A percentile compares a stretch with the other conserved stretches of the same genome.
phyloP scores from a whole-genome alignment of 2,329 filamentous ascomycete genomes.

The Aschersonia sp. region DNA sequence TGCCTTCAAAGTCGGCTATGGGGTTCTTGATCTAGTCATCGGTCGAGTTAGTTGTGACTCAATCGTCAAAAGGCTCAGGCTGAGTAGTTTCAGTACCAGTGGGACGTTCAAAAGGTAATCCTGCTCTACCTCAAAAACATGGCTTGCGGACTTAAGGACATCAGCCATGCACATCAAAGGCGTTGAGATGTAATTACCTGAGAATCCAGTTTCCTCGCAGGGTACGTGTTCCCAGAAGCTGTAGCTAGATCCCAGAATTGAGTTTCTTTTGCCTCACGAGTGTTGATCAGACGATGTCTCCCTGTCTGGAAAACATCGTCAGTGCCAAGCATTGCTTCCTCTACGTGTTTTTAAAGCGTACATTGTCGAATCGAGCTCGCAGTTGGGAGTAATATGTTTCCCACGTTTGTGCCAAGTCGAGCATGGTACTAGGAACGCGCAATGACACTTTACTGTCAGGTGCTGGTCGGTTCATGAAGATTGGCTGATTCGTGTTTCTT shows the following conservation, averaged over 20 bases:
- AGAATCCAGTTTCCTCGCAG: background rate
- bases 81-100: too few relatives aligned
- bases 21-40: slow-evolving; percentile 7
- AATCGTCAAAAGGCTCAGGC: too few relatives aligned
- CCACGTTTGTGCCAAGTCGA: background rate
- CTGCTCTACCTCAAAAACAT: slow-evolving; percentile 2
- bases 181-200: background rate
- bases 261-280: background rate
- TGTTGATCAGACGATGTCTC: background rate
- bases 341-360: background rate
- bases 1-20: slow-evolving; percentile 5
- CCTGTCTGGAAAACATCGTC: background rate
- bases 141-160: slow-evolving; percentile 1
- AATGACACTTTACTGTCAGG: background rate
- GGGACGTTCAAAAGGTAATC: slow-evolving; percentile 2
- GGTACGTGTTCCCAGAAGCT: background rate
- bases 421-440: slow-evolving; percentile 1
- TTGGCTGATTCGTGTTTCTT: slow-evolving; percentile 6
- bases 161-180: slow-evolving; percentile 2
- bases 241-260: background rate
- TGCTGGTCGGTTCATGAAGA: slow-evolving; percentile 2
- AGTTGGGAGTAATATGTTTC: slow-evolving; percentile 2
- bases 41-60: too few relatives aligned
- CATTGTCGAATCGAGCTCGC: slow-evolving; percentile 3
- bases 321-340: background rate